Evolutionary conservation across 495 filamentous ascomycete species (phyloP).

Genomic region (Apiosordaria backusii): DNA sequence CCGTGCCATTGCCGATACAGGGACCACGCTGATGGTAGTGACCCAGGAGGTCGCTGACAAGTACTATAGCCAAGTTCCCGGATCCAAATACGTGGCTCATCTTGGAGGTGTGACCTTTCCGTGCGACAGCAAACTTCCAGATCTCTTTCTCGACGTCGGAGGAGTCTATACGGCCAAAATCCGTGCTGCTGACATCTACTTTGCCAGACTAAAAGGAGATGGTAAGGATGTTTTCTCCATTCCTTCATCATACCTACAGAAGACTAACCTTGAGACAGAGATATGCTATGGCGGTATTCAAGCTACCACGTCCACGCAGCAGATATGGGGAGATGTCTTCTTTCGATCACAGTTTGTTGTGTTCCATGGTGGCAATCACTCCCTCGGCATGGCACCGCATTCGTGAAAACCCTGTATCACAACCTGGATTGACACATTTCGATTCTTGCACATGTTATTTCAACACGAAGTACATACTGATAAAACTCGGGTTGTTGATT

Average conservation of each 20-base stretch:
- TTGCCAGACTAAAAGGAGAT: constrained; percentile 50
- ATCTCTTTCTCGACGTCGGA: constrained; percentile 64
- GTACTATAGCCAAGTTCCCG: constrained; percentile 62
- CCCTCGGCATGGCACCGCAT: neutral
- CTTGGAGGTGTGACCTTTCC: constrained; percentile 65
- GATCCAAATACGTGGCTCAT: constrained; percentile 46
- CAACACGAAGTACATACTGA: too few relatives aligned
- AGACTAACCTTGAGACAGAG: neutral
- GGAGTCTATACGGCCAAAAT: constrained; percentile 56
- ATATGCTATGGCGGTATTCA: neutral
- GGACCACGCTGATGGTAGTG: constrained; percentile 69
- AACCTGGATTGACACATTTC: too few relatives aligned
- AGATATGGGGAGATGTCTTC: neutral
- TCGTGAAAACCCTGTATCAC: neutral
- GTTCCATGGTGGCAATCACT: neutral
- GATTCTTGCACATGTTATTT: too few relatives aligned
- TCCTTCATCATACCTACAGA: neutral
- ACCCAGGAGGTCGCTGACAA: constrained; percentile 54
- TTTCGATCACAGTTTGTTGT: neutral
- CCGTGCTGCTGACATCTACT: constrained; percentile 64
- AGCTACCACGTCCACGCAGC: neutral
- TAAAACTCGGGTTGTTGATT: too few relatives aligned
- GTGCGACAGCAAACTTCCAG: constrained; percentile 58
- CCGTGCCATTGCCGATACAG: constrained; percentile 68
- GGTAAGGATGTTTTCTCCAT: constrained; percentile 35